Evolutionary conservation across 2,329 filamentous ascomycete species (phyloP), one percentile per base, ranked within the genome.

Genomic region (Xylaria sp.): DNA sequence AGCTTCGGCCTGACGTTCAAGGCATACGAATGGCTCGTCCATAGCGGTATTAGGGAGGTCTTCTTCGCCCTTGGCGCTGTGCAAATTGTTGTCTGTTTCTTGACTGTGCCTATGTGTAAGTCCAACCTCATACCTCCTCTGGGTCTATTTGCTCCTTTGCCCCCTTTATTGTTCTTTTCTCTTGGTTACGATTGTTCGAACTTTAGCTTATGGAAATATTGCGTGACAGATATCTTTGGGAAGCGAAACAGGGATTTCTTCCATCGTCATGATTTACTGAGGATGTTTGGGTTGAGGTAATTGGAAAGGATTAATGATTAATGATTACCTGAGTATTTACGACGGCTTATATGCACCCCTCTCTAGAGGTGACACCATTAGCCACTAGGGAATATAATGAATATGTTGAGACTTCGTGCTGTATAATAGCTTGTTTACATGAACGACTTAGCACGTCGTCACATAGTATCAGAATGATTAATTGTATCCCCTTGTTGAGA

Each of bases 1-100:
- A 92, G 91, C 71, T 98, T 97, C 76, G 89, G 90, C 7, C 83
- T 98, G 65, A 97, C 94, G 0, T 97, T 91, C 79, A 91, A 89
- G 73, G 94, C 93, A 0, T 97, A 93, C 76, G 85, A 94, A 66
- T 98, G 95, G 94, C 85, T 97, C 31, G 85, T 91, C 10, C 73
- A 82, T 0, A 89, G 89, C 1, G 88, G 90, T n/a, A 87, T 89
- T 69, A 85, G 86, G 56, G 79, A 80, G 5, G 84, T 82, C 0
- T 95, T 98, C 81, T 86, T 92, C 63, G 86, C 88, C 23, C 87
- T 97, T 56, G 90, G 89, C 1, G 91, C 89, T 44, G 89, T 97
- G 20, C 94, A 98, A 81, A 85, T 97, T 0, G 90, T 84, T 1
- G 84, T 97, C 58, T 97, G 94, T 79, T 78, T 91, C 59, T 78